Base-by-base conservation (phyloP, 257 asterid species). In the Capsicum baccatum region DNA sequence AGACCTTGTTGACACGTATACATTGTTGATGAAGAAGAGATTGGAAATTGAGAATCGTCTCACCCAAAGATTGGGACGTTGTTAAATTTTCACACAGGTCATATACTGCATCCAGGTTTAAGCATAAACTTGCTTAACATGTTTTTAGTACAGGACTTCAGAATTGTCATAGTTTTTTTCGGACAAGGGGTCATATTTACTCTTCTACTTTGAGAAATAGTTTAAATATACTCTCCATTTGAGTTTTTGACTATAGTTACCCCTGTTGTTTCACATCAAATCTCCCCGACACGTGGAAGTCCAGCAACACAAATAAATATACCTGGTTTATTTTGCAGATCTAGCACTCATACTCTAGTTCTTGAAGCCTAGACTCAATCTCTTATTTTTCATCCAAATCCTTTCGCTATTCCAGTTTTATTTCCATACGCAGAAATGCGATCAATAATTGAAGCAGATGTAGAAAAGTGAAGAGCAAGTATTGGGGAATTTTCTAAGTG, bases 1-100 rank as follows among this genome's bases (percentile, higher is more conserved):
- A 79, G 84, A 85, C 9, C 91, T 94, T 35, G 85, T 85, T 33
- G 85, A 91, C 83, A 92, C 88, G 86, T 95, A 95, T 74, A 90
- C 91, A 21, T 55, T 90, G 67, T 67, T 95, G 88, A 90, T 93
- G 98, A 94, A 91, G 91, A 93, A 90, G 89, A 90, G 99, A 81
- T 52, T 87, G 52, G 94, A 94, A 83, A 95, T 95, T n/a, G 99
- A 95, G 90, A 92, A 90, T 64, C 84, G 84, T 42, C 94, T 95
- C 1, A 93, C 93, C 63, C 86, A 93, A 78, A 90, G 92, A 79
- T 86, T 93, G 26, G 97, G 97, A 15, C 91, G 98, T 39, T 56
- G 85, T 83, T 94, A 86, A 85, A 70, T 48, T 1, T 79, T 17
- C 17, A 5, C 56, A 16, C 48, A 8, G 63, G 63, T 50, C 60